Percentiles rank a stretch among this genome's conserved stretches.
phyloP scores from a whole-genome alignment of 441 rosid species.

The Codiaeum variegatum region DNA sequence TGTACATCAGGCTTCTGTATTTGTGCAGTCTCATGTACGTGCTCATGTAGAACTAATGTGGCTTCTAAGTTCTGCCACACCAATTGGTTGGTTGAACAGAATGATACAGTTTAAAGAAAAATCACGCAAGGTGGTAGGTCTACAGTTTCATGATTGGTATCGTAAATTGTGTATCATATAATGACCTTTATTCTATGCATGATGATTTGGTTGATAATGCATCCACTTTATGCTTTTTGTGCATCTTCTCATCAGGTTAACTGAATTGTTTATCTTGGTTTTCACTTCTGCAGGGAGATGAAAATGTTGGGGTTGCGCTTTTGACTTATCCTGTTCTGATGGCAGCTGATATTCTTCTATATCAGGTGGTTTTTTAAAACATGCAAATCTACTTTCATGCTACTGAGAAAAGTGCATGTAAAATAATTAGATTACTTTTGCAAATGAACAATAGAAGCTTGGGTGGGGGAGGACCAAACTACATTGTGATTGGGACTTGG shows the following conservation, averaged over 20 bases:
- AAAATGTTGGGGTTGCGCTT: constrained; percentile 77
- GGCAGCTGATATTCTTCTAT: constrained; percentile 90
- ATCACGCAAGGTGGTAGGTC: constrained; percentile 74
- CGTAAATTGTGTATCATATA: background rate
- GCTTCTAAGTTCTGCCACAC: constrained; percentile 73
- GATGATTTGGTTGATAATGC: background rate
- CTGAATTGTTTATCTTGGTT: constrained; percentile 13
- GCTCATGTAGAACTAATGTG: constrained; percentile 85
- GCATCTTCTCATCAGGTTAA: background rate
- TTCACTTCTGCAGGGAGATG: constrained; percentile 60
- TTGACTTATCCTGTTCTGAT: constrained; percentile 85
- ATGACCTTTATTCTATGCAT: background rate
- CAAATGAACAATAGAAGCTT: background rate
- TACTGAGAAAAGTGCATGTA: constrained; percentile 5
- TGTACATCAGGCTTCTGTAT: constrained; percentile 72
- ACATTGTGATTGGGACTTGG: background rate
- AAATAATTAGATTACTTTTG: background rate
- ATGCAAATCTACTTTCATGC: constrained; percentile 2
- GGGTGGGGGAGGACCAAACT: background rate
- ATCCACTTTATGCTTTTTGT: background rate
- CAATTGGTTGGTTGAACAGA: constrained; percentile 82
- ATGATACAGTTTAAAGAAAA: constrained; percentile 97
- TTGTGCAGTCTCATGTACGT: constrained; percentile 82
- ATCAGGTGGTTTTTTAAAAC: constrained; percentile 54
- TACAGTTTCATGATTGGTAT: constrained; percentile 22